Conservation (phyloP, 805 yeast genomes). For the Millerago galiae region DNA sequence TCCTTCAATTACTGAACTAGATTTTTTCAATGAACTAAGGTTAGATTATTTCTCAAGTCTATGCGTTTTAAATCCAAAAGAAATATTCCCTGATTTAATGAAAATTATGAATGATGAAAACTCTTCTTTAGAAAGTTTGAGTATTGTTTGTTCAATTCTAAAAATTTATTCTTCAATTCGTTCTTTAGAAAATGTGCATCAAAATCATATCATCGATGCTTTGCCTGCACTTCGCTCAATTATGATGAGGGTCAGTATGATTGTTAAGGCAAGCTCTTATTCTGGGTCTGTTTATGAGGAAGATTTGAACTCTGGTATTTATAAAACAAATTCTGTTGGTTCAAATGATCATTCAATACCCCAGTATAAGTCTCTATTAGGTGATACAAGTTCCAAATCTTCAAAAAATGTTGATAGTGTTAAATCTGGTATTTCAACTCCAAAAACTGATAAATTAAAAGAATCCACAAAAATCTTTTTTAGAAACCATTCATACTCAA, state of each 20-base stretch:
- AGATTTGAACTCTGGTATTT: constrained; percentile 12
- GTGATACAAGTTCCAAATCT: constrained; percentile 4
- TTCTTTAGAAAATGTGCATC: constrained; percentile 20
- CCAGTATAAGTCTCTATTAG: constrained; percentile 7
- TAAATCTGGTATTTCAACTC: constrained; percentile 16
- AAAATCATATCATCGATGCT: constrained; percentile 22
- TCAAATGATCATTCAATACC: constrained; percentile 11
- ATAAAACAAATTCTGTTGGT: constrained; percentile 13
- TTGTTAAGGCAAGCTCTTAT: constrained; percentile 17
- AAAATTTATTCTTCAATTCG: constrained; percentile 28
- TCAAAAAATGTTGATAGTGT: constrained; percentile 5
- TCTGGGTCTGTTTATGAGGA: constrained; percentile 14
- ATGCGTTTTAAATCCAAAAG: constrained; percentile 18
- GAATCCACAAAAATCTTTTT: constrained; percentile 21
- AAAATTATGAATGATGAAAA: constrained; percentile 25
- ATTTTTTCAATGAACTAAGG: constrained; percentile 23
- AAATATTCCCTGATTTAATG: constrained; percentile 16
- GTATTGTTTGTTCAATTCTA: constrained; percentile 31
- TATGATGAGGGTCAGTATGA: constrained; percentile 16
- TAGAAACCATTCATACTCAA: constrained; percentile 18
- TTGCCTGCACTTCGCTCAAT: constrained; percentile 27
- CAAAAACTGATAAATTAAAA: constrained; percentile 21
- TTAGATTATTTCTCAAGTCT: constrained; percentile 24
- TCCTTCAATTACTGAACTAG: constrained; percentile 15
- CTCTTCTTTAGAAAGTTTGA: constrained; percentile 26